Percentiles rank a stretch among this genome's conserved stretches.
Evolutionary conservation across 352 stramenopile species (phyloP).

Genomic region (Phytophthora uliginosa): DNA sequence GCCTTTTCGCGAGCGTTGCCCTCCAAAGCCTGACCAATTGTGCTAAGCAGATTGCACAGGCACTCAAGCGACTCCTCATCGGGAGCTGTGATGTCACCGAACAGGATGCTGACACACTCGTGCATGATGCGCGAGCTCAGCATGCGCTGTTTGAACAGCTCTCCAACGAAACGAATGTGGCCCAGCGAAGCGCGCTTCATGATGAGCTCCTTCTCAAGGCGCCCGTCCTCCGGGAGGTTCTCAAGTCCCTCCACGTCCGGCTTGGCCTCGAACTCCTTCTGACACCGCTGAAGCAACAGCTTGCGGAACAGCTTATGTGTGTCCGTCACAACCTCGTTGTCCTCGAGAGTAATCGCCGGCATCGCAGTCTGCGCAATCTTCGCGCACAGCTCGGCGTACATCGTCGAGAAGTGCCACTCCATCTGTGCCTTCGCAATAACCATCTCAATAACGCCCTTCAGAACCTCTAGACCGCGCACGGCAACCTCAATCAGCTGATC

Average conservation of each 20-base stretch:
- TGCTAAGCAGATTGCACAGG: constrained; percentile 95
- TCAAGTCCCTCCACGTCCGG: constrained; percentile 79
- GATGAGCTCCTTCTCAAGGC: constrained; percentile 82
- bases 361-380: constrained; percentile 93
- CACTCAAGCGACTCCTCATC: constrained; percentile 98
- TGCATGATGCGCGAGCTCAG: constrained; percentile 97
- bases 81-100: constrained; percentile 79
- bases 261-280: constrained; percentile 96
- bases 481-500: constrained; percentile 93
- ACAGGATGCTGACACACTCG: constrained; percentile 87
- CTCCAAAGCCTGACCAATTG: constrained; percentile 94
- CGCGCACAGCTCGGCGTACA: constrained; percentile 97
- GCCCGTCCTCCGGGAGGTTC: constrained; percentile 55
- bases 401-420: constrained; percentile 97
- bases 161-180: constrained; percentile 97
- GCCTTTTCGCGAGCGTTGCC: constrained; percentile 52
- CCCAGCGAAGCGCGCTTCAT: constrained; percentile 89
- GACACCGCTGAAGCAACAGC: constrained; percentile 93
- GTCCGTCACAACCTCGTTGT: constrained; percentile 70
- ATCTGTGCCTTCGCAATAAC: constrained; percentile 97
- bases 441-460: constrained; percentile 93
- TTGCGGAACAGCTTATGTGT: constrained; percentile 96
- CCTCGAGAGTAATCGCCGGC: constrained; percentile 73
- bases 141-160: constrained; percentile 97
- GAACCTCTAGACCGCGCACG: constrained; percentile 82